Conservation (phyloP, 345 rosid genomes). For the Linum usitatissimum region DNA sequence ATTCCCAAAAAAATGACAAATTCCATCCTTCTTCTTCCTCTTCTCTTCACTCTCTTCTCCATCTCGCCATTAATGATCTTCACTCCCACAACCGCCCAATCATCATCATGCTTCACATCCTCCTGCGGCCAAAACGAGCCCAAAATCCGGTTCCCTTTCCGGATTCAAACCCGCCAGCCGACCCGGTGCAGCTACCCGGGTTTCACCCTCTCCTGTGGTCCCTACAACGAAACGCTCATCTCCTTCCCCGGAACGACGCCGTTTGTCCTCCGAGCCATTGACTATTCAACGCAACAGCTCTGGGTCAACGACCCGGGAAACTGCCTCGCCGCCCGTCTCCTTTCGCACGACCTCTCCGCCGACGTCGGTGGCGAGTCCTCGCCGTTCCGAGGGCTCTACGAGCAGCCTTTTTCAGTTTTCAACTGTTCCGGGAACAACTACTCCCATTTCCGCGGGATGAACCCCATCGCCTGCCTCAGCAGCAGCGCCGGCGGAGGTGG, state of each 20-base stretch:
- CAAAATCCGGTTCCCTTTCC: slow-evolving; percentile 47
- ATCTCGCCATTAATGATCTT: neutral
- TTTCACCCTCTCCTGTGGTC: slow-evolving; percentile 42
- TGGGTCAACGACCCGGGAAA: slow-evolving; percentile 50
- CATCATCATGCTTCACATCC: slow-evolving; percentile 21
- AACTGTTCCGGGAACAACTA: slow-evolving; percentile 36
- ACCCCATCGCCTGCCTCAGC: slow-evolving; percentile 58
- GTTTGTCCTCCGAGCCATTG: slow-evolving; percentile 33
- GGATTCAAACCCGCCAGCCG: slow-evolving; percentile 27
- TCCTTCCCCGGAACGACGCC: slow-evolving; percentile 19
- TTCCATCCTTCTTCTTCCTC: neutral
- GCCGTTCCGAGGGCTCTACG: slow-evolving; percentile 36
- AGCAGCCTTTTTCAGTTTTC: slow-evolving; percentile 40
- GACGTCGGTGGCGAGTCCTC: slow-evolving; percentile 13
- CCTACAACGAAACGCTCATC: slow-evolving; percentile 25
- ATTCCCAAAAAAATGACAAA: slow-evolving; percentile 10
- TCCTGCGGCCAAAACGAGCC: slow-evolving; percentile 32
- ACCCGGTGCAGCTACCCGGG: slow-evolving; percentile 44
- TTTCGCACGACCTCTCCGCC: slow-evolving; percentile 40
- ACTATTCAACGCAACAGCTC: slow-evolving; percentile 47
- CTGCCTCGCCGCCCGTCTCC: slow-evolving; percentile 54
- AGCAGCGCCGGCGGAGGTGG: neutral
- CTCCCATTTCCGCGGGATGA: slow-evolving; percentile 16
- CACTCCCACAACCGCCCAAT: too few relatives aligned
- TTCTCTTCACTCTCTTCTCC: neutral